phyloP scores from a whole-genome alignment of 2,329 filamentous ascomycete genomes.

The Phoma sp. region DNA sequence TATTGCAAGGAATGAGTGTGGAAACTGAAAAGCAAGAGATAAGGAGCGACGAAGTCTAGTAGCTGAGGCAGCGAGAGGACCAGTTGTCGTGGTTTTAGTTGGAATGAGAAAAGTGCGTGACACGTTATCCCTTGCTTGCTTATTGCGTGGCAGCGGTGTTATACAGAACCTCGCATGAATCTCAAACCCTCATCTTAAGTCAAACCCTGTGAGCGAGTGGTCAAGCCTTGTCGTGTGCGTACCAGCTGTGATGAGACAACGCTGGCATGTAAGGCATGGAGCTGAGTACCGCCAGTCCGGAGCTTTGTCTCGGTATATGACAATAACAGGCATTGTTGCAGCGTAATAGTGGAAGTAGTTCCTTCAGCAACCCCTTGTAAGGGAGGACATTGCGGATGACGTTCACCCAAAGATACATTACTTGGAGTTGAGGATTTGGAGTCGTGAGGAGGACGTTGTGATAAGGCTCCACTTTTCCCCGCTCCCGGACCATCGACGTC shows the following conservation, averaged over 20 bases:
- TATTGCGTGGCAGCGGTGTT: slow-evolving; percentile 1
- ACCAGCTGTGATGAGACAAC: background rate
- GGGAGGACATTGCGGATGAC: no score
- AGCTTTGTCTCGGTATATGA: background rate
- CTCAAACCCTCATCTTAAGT: background rate
- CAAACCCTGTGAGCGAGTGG: background rate
- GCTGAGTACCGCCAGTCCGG: background rate
- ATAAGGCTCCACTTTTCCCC: background rate
- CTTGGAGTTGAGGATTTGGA: background rate
- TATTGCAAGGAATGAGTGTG: slow-evolving; percentile 6
- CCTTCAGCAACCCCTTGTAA: no score
- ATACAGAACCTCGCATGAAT: slow-evolving; percentile 9
- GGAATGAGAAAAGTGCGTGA: slow-evolving; percentile 8
- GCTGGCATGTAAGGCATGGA: background rate
- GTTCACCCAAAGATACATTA: no score
- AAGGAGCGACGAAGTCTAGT: slow-evolving; percentile 3
- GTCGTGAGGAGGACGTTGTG: background rate
- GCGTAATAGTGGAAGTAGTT: background rate
- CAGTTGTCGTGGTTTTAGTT: slow-evolving; percentile 14
- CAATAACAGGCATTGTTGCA: background rate
- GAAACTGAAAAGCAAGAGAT: background rate
- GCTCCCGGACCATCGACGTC: background rate
- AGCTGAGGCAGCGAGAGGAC: background rate
- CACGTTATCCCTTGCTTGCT: slow-evolving; percentile 11
- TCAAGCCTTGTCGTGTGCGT: background rate